These are phyloP conservation scores for Ustilago lituana DNA, from an alignment of 1,284 basidiomycete species.

Conservation along the genomic window DNA sequence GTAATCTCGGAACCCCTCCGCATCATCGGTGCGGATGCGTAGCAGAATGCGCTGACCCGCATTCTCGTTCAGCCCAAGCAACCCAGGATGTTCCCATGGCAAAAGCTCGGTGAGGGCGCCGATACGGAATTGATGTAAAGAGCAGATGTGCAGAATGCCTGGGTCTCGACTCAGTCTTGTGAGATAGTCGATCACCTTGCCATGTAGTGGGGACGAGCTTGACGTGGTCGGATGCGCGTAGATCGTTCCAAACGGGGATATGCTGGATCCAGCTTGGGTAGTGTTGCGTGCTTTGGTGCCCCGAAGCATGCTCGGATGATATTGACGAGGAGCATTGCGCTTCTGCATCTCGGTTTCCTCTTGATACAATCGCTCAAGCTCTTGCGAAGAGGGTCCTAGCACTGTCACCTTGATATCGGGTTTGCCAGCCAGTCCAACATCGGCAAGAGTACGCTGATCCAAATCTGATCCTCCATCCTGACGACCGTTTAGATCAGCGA, in stretches of 20 bases:
- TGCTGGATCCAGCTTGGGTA: constrained; percentile 7
- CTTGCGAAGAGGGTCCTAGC: constrained; percentile 43
- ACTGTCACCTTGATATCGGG: constrained; percentile 33
- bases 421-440: constrained; percentile 20
- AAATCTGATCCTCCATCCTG: neutral
- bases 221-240: constrained; percentile 46
- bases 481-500: constrained; percentile 29
- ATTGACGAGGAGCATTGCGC: constrained; percentile 44
- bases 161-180: constrained; percentile 48
- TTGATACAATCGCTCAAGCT: constrained; percentile 36
- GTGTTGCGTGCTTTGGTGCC: constrained; percentile 46
- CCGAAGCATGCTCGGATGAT: constrained; percentile 59
- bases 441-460: constrained; percentile 20
- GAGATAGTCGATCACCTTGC: constrained; percentile 43
- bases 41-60: constrained; percentile 55
- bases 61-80: constrained; percentile 63
- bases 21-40: constrained; percentile 59
- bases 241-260: constrained; percentile 45
- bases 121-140: constrained; percentile 48
- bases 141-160: constrained; percentile 60
- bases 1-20: constrained; percentile 61
- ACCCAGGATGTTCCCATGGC: constrained; percentile 57
- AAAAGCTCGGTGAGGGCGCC: constrained; percentile 59
- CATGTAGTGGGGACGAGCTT: constrained; percentile 22
- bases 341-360: constrained; percentile 33